These are phyloP conservation scores for Fusarium goolgardi DNA, from an alignment of 2,329 filamentous ascomycete genomes.

Conservation along the genomic window DNA sequence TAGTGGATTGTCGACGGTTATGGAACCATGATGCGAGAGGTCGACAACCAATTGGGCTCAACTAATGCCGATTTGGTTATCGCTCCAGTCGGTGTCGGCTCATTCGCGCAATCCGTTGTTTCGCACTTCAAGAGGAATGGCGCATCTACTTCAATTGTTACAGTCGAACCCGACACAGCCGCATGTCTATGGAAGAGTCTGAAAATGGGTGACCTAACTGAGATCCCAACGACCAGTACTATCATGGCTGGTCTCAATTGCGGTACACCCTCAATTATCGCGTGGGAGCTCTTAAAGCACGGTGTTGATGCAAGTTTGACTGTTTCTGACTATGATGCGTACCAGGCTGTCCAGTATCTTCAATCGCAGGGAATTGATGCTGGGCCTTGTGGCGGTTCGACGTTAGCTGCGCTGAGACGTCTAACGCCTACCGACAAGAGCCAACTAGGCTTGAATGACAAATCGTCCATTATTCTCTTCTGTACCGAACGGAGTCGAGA, in stretches of 20 bases:
- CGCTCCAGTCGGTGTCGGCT: constrained; percentile 78
- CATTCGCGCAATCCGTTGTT: constrained; percentile 75
- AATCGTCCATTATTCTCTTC: constrained; percentile 72
- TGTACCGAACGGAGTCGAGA: constrained; percentile 69
- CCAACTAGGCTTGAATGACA: constrained; percentile 53
- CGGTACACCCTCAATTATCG: constrained; percentile 72
- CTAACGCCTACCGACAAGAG: constrained; percentile 53
- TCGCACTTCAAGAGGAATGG: constrained; percentile 68
- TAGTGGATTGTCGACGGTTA: constrained; percentile 84
- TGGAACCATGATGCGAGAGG: constrained; percentile 75
- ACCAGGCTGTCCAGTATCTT: constrained; percentile 68
- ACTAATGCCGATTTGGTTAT: constrained; percentile 62
- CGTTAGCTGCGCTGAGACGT: constrained; percentile 66
- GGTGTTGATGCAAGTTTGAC: constrained; percentile 71
- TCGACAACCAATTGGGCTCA: constrained; percentile 67
- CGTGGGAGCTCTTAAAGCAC: constrained; percentile 69
- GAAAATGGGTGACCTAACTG: constrained; percentile 57
- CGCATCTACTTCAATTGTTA: constrained; percentile 59
- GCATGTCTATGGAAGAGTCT: constrained; percentile 68
- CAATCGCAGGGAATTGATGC: constrained; percentile 58
- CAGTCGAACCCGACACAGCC: constrained; percentile 76
- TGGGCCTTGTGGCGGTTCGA: constrained; percentile 73
- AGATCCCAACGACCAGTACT: constrained; percentile 67
- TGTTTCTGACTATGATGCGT: constrained; percentile 71
- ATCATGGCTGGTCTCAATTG: constrained; percentile 83